Percentiles rank a stretch among this genome's conserved stretches.
These are phyloP conservation scores for Cladophialophora chaetospira DNA, from an alignment of 2,329 filamentous ascomycete genomes.

Conservation along the genomic window DNA sequence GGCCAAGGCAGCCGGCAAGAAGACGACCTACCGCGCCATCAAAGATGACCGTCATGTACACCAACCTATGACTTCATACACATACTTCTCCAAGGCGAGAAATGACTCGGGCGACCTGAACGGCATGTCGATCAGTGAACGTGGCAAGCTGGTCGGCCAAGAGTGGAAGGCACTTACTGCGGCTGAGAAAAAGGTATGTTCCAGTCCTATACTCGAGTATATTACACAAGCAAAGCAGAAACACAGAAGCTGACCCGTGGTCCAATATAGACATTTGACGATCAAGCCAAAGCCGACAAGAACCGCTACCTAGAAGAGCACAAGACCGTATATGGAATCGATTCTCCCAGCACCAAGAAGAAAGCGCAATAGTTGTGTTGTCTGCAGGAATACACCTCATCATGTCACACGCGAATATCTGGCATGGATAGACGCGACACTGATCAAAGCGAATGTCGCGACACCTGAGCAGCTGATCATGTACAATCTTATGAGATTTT, in stretches of 20 bases:
- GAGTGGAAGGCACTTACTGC: constrained; percentile 53
- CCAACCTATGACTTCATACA: constrained; percentile 41
- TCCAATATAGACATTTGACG: constrained; percentile 37
- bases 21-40: constrained; percentile 38
- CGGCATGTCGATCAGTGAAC: constrained; percentile 46
- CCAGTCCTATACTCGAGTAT: not conserved
- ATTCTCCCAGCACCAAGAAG: constrained; percentile 12
- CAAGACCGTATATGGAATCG: constrained; percentile 41
- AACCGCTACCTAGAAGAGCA: constrained; percentile 41
- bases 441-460: no score
- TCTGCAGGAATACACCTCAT: no score
- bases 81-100: constrained; percentile 51
- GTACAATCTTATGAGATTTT: no score
- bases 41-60: constrained; percentile 59
- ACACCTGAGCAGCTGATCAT: no score
- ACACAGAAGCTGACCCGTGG: no score
- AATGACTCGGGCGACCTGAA: constrained; percentile 53
- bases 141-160: constrained; percentile 41
- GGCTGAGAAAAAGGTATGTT: constrained; percentile 43
- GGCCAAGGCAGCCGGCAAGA: constrained; percentile 22
- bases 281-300: constrained; percentile 34
- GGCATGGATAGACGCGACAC: no score
- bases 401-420: no score
- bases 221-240: not conserved
- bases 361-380: not conserved